A percentile compares a stretch with the other conserved stretches of the same genome.
Evolutionary conservation across 1,284 basidiomycete genomes (phyloP).

Genomic region (Boletus calvinii): DNA sequence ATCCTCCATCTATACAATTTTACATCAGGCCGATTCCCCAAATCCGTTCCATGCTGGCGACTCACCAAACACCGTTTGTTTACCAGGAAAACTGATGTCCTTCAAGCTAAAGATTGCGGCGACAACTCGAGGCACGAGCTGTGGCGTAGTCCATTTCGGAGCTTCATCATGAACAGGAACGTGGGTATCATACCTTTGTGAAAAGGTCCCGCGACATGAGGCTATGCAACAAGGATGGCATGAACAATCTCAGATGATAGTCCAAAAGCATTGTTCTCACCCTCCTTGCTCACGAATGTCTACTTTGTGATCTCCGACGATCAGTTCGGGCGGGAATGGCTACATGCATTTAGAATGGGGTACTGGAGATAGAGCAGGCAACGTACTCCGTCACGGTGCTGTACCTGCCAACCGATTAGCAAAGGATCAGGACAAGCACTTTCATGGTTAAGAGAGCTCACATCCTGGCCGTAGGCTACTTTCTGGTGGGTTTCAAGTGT

Average conservation of each 20-base stretch:
- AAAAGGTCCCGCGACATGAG: conserved; percentile 32
- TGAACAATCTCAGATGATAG: not conserved
- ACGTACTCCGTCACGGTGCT: conserved; percentile 22
- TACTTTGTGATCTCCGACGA: conserved; percentile 14
- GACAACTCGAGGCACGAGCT: conserved; percentile 29
- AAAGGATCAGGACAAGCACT: not conserved
- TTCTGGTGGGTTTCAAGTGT: not conserved
- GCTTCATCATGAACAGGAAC: not conserved
- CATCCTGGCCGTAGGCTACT: conserved; percentile 11
- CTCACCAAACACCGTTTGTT: conserved; percentile 21
- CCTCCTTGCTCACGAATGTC: conserved; percentile 21
- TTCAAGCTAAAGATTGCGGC: conserved; percentile 21
- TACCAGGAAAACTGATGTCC: conserved; percentile 12
- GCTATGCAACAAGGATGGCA: conserved; percentile 8
- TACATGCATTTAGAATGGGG: conserved; percentile 1
- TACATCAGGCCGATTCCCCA: not conserved
- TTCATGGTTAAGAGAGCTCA: conserved; percentile 3
- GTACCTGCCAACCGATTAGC: not conserved
- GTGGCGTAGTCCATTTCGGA: not conserved
- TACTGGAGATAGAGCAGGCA: not conserved
- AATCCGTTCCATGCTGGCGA: not conserved
- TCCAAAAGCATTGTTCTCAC: conserved; percentile 11
- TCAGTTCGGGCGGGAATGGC: conserved; percentile 4
- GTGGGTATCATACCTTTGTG: conserved; percentile 17
- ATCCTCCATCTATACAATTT: conserved; percentile 13